These are phyloP conservation scores for Lenzites betulinus DNA, from an alignment of 768 basidiomycete species.

Conservation along the genomic window DNA sequence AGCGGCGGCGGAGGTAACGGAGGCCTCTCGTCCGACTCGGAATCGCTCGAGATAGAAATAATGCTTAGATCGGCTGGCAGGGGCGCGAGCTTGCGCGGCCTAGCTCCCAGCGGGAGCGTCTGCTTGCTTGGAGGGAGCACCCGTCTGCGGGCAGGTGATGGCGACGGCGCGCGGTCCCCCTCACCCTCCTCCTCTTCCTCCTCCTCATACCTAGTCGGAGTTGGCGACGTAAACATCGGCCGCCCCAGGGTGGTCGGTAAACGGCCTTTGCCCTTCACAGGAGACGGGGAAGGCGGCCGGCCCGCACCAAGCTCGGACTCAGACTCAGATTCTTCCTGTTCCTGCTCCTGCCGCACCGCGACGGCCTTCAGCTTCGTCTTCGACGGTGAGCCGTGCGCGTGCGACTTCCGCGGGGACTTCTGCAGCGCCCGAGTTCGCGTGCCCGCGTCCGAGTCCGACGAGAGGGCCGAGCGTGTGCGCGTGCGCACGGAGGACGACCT, in stretches of 20 bases:
- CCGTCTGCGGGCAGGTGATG: conserved; percentile 26
- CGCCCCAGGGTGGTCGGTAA: neutral
- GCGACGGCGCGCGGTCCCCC: conserved; percentile 22
- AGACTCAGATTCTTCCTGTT: conserved; percentile 8
- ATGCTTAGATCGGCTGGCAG: conserved; percentile 25
- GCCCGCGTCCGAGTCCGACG: conserved; percentile 9
- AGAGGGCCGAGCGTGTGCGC: conserved; percentile 2
- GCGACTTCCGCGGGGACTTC: conserved; percentile 37
- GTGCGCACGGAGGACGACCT: neutral
- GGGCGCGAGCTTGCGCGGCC: neutral
- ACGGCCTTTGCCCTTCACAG: conserved; percentile 14
- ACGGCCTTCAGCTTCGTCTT: neutral
- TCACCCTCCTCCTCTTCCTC: conserved; percentile 20
- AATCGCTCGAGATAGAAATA: conserved; percentile 45
- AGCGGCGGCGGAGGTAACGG: neutral
- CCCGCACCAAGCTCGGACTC: neutral
- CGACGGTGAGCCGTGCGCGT: conserved; percentile 24
- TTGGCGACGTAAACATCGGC: neutral
- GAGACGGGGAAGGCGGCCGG: conserved; percentile 14
- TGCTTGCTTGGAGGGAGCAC: neutral
- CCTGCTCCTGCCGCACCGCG: neutral
- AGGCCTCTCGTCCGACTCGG: conserved; percentile 27
- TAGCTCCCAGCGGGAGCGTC: neutral
- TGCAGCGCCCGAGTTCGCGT: conserved; percentile 6
- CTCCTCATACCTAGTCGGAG: neutral